Percentiles rank a stretch among this genome's conserved stretches.
Evolutionary conservation across 2,329 filamentous ascomycete species (phyloP).

Genomic region (Hymenoscyphus fraxineus): DNA sequence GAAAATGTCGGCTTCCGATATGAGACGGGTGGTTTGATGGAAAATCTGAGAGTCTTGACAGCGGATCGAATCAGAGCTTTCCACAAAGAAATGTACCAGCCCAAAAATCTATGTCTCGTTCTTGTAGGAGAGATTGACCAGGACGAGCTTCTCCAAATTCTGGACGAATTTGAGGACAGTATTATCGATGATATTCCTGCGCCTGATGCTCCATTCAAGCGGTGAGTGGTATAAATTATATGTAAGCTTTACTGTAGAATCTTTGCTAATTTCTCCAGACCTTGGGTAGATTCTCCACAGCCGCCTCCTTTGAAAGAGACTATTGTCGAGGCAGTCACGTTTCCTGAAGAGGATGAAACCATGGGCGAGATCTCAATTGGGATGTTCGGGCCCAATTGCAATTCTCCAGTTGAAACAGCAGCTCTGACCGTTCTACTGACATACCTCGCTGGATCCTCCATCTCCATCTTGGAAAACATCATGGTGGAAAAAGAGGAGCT

Average conservation of each 20-base stretch:
- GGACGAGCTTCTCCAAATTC: slow-evolving; percentile 69
- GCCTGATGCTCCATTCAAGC: slow-evolving; percentile 69
- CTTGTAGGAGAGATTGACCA: slow-evolving; percentile 92
- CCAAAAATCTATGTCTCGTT: slow-evolving; percentile 86
- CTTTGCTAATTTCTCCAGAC: slow-evolving; percentile 38
- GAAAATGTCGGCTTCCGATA: slow-evolving; percentile 90
- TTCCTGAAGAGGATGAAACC: slow-evolving; percentile 95
- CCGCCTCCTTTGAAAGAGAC: slow-evolving; percentile 70
- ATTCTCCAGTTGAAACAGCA: slow-evolving; percentile 61
- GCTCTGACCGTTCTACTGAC: slow-evolving; percentile 77
- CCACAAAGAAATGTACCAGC: slow-evolving; percentile 96
- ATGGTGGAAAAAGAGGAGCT: slow-evolving; percentile 92
- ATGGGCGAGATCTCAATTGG: slow-evolving; percentile 82
- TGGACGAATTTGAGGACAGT: slow-evolving; percentile 84
- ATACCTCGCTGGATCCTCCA: slow-evolving; percentile 90
- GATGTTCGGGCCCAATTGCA: slow-evolving; percentile 82
- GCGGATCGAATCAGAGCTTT: slow-evolving; percentile 91
- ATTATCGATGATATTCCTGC: slow-evolving; percentile 79
- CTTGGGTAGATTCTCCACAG: slow-evolving; percentile 86
- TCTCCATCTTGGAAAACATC: slow-evolving; percentile 84
- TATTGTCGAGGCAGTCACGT: slow-evolving; percentile 74
- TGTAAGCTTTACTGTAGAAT: no score
- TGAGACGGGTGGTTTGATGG: slow-evolving; percentile 97
- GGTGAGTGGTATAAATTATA: slow-evolving; percentile 24
- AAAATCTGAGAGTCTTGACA: slow-evolving; percentile 79